Conservation (phyloP, 2,329 filamentous ascomycete genomes). For the Mollisiaceae sp. region DNA sequence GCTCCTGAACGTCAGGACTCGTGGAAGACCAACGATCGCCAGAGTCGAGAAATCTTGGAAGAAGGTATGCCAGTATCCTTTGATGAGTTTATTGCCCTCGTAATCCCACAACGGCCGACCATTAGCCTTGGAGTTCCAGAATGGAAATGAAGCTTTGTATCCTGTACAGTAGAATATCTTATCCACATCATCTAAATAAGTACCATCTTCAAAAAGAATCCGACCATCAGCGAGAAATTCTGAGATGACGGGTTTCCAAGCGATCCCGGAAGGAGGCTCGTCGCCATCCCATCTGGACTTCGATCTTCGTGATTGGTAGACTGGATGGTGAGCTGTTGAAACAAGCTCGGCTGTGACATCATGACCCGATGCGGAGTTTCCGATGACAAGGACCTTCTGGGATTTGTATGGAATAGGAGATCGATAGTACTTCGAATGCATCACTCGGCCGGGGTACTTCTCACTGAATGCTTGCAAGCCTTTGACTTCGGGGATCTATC, state of each 20-base stretch:
- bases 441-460: constrained; percentile 62
- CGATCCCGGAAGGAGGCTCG: constrained; percentile 51
- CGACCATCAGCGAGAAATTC: constrained; percentile 50
- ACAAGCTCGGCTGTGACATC: constrained; percentile 74
- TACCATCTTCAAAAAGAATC: constrained; percentile 66
- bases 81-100: constrained; percentile 47
- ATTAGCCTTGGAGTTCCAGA: constrained; percentile 55
- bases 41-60: constrained; percentile 53
- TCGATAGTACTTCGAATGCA: constrained; percentile 81
- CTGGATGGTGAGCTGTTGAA: constrained; percentile 46
- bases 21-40: constrained; percentile 57
- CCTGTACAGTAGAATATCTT: constrained; percentile 84
- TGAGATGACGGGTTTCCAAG: constrained; percentile 58
- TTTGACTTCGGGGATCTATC: constrained; percentile 60
- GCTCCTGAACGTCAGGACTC: constrained; percentile 56
- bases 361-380: constrained; percentile 82
- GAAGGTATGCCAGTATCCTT: constrained; percentile 59
- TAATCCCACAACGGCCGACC: constrained; percentile 58
- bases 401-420: constrained; percentile 62
- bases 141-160: constrained; percentile 83
- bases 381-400: constrained; percentile 80
- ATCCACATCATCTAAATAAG: constrained; percentile 69
- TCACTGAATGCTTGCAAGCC: constrained; percentile 63
- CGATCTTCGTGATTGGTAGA: constrained; percentile 58
- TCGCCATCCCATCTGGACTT: constrained; percentile 56